Conservation (phyloP, 208 protist genomes). For the Crithidia sp. region DNA sequence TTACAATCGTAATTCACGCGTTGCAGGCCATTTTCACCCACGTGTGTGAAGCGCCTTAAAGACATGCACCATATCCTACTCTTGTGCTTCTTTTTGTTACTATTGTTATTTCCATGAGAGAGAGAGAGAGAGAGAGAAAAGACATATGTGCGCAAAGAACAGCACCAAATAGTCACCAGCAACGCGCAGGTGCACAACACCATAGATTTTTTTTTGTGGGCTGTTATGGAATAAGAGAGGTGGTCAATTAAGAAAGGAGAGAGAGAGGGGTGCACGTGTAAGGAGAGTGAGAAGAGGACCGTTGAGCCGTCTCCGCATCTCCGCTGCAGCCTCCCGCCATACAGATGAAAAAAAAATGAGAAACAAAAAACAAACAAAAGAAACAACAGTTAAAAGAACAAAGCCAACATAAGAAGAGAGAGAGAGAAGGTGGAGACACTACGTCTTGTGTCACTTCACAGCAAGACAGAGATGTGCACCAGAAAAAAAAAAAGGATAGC, state of each 20-base stretch:
- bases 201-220: not conserved
- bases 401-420: not conserved
- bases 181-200: too few relatives aligned
- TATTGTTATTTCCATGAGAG: not conserved
- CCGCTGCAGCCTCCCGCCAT: too few relatives aligned
- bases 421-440: not conserved
- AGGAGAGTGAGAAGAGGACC: not conserved
- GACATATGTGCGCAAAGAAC: not conserved
- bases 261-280: not conserved
- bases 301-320: not conserved
- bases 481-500: slow-evolving; percentile 2
- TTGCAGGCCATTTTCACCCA: too few relatives aligned
- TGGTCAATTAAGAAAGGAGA: not conserved
- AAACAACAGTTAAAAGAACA: not conserved
- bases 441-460: too few relatives aligned
- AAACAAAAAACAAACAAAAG: not conserved
- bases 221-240: not conserved
- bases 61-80: too few relatives aligned
- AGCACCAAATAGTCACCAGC: too few relatives aligned
- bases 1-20: too few relatives aligned
- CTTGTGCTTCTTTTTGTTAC: too few relatives aligned
- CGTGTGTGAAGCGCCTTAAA: too few relatives aligned
- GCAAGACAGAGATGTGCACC: too few relatives aligned
- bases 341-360: not conserved
- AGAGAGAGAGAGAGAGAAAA: not conserved